phyloP scores from a whole-genome alignment of 169 alveolate genomes.

The Plasmodium gonderi region DNA sequence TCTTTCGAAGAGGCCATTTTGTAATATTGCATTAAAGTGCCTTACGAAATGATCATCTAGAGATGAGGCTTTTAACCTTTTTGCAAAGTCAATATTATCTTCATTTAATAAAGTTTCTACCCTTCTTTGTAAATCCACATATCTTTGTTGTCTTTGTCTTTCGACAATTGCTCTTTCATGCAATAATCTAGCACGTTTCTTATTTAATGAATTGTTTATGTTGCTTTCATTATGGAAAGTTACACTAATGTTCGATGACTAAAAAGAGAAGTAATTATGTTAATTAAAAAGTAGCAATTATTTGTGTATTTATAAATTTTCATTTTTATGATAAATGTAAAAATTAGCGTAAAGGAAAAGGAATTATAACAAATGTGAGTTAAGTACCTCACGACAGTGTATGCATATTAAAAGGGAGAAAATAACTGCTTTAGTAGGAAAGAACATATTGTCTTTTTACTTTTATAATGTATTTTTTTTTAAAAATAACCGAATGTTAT shows the following conservation, averaged over 20 bases:
- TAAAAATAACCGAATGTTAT: too few species aligned
- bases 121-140: neutral
- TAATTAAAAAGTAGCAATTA: too few species aligned
- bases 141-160: neutral
- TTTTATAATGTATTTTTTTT: neutral
- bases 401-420: neutral
- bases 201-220: neutral
- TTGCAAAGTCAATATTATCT: neutral
- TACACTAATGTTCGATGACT: neutral
- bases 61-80: neutral
- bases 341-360: neutral
- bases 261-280: too few species aligned
- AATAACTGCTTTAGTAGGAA: neutral
- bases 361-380: neutral
- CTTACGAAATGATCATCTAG: neutral
- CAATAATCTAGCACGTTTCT: neutral
- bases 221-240: neutral
- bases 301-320: too few species aligned
- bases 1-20: neutral
- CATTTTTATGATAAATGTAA: too few species aligned
- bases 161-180: neutral
- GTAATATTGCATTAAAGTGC: neutral
- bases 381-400: neutral
- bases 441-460: neutral
- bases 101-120: neutral